phyloP scores from a whole-genome alignment of 345 rosid genomes.

The Melaleuca quinquenervia region DNA sequence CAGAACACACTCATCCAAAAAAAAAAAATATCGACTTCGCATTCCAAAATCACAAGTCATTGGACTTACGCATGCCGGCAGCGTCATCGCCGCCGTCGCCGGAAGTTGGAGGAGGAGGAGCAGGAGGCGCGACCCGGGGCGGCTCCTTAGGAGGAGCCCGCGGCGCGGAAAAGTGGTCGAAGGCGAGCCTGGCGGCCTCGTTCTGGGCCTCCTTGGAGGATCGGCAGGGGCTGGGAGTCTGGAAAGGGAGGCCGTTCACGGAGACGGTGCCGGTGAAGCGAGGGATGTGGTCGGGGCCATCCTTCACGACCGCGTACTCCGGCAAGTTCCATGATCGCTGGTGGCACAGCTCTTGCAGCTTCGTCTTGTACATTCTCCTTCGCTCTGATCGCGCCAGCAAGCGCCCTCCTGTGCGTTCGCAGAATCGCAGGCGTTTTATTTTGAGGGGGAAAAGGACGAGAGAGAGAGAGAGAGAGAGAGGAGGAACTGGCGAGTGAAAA shows the following conservation, averaged over 20 bases:
- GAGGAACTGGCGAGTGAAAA: background rate
- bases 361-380: conserved; percentile 17
- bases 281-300: conserved; percentile 21
- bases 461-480: background rate
- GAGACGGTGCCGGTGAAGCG: conserved; percentile 17
- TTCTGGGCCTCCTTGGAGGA: conserved; percentile 28
- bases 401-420: background rate
- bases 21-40: background rate
- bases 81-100: background rate
- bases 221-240: background rate
- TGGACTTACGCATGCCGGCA: background rate
- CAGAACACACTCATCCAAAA: background rate
- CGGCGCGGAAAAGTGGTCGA: conserved; percentile 1
- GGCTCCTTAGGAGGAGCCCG: background rate
- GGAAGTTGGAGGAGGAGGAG: background rate
- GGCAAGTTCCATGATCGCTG: conserved; percentile 17
- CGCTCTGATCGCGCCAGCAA: background rate
- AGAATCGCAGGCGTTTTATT: background rate
- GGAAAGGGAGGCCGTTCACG: conserved; percentile 18
- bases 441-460: background rate
- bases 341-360: conserved; percentile 27
- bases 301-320: conserved; percentile 5
- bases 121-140: background rate
- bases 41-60: background rate
- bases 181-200: conserved; percentile 23